phyloP scores from a whole-genome alignment of 2,329 filamentous ascomycete species.

The Colletotrichum tanaceti region DNA sequence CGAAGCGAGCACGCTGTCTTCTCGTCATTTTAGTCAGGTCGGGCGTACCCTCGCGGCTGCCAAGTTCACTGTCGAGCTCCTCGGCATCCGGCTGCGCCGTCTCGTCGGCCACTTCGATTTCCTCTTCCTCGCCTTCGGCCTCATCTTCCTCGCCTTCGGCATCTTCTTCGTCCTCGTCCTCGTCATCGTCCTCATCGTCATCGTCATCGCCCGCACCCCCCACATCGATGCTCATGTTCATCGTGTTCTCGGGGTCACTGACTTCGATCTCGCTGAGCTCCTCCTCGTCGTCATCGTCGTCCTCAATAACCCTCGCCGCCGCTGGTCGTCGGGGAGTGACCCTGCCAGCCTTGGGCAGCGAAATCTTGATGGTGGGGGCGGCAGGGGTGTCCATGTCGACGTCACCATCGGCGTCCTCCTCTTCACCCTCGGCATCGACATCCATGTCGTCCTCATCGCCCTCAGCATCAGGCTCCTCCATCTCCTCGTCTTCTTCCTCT shows the following conservation, averaged over 20 bases:
- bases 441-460: conserved; percentile 56
- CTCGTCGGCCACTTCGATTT: conserved; percentile 49
- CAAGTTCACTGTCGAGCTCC: conserved; percentile 58
- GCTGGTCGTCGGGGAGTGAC: conserved; percentile 36
- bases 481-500: conserved; percentile 53
- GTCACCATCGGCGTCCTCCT: conserved; percentile 52
- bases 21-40: conserved; percentile 71
- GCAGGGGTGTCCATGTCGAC: conserved; percentile 59
- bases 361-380: conserved; percentile 41
- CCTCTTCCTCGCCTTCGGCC: conserved; percentile 54
- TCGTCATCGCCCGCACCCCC: conserved; percentile 47
- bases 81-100: conserved; percentile 49
- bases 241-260: conserved; percentile 45
- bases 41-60: conserved; percentile 62
- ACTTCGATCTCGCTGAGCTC: conserved; percentile 44
- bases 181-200: conserved; percentile 48
- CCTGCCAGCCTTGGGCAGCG: conserved; percentile 39
- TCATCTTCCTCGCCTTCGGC: conserved; percentile 52
- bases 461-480: conserved; percentile 45
- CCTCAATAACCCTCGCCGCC: conserved; percentile 40
- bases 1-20: conserved; percentile 69
- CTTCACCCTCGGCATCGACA: conserved; percentile 48
- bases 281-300: conserved; percentile 43
- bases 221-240: conserved; percentile 50
- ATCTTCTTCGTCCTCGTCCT: conserved; percentile 56